Evolutionary conservation across 2,329 filamentous ascomycete species (phyloP).

Genomic region (Beauveria caledonica): DNA sequence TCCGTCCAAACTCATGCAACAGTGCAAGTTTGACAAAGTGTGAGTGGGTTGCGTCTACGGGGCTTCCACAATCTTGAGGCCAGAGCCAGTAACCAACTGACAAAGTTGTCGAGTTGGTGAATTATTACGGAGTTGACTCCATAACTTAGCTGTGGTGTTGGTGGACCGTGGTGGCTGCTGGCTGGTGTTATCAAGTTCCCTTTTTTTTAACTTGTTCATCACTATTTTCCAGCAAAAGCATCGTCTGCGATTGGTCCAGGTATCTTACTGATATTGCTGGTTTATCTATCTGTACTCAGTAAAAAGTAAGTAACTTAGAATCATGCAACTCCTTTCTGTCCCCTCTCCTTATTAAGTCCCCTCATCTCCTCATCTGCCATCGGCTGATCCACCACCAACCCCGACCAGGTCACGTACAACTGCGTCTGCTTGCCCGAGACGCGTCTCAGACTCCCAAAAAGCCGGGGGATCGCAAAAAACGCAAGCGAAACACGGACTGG

Average conservation of each 20-base stretch:
- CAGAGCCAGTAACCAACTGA: background rate
- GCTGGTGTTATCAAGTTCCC: background rate
- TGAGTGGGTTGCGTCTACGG: background rate
- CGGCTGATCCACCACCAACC: background rate
- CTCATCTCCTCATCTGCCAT: constrained; percentile 1
- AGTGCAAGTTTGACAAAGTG: background rate
- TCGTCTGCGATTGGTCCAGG: background rate
- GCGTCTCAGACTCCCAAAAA: background rate
- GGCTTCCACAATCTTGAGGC: background rate
- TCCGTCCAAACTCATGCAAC: background rate
- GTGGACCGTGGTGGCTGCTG: background rate
- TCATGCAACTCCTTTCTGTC: background rate
- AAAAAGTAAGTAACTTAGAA: too few relatives aligned
- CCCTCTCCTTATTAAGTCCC: too few relatives aligned
- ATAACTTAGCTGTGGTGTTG: constrained; percentile 1
- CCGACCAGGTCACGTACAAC: background rate
- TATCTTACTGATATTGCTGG: background rate
- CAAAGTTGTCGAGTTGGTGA: background rate
- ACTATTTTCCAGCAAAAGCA: background rate
- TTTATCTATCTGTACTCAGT: too few relatives aligned
- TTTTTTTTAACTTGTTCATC: background rate
- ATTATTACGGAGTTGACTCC: constrained; percentile 2
- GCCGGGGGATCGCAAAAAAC: background rate
- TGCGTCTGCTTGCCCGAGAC: background rate
- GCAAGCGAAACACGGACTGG: constrained; percentile 8